Evolutionary conservation across 495 filamentous ascomycete species (phyloP), one percentile per base, ranked within the genome.

Genomic region (Penicillium arizonense): DNA sequence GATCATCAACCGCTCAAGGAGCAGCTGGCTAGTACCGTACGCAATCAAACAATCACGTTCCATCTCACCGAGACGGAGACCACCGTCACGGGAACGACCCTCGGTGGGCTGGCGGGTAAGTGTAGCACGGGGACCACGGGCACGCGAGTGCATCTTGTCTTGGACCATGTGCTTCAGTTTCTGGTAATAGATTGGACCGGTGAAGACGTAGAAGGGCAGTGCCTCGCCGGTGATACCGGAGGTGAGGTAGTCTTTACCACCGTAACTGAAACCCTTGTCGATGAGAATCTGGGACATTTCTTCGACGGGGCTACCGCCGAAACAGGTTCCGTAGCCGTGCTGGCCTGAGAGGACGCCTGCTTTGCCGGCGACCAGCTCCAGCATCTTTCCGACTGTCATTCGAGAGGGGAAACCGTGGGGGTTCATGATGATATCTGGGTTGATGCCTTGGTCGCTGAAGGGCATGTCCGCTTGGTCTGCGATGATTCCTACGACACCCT

Each of bases 91-190:
- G 18, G 91, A 94, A 57, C 94, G 85, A 77, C 94, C 94, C 72
- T 99, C 94, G 0, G 93, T 97, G 8, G 94, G 94, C 72, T 99
- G 94, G 23, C 94, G 88, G 3, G 94, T 99, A 5, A 99, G 80
- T 45, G 93, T 90, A 9, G 92, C 92, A 16, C 87, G 84, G 2
- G 95, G 94, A 3, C 94, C 94, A 39, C 89, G 86, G 9, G 91
- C 83, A 48, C 94, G 91, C 8, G 91, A 90, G 72, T 99, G 94
- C 93, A 99, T 97, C 79, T 99, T 99, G 62, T 99, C 94, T 67
- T 96, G 90, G 28, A 99, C 94, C 94, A 99, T 99, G 82, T 99
- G 94, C 82, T 97, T 99, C 38, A 99, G 84, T 61, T 96, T 96
- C 78, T 99, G 94, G 79, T 99, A 99, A 79, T 96, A 99, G 71